Evolutionary conservation across 23 red algal genomes (phyloP).

Genomic region (Gracilaria gracilis): DNA sequence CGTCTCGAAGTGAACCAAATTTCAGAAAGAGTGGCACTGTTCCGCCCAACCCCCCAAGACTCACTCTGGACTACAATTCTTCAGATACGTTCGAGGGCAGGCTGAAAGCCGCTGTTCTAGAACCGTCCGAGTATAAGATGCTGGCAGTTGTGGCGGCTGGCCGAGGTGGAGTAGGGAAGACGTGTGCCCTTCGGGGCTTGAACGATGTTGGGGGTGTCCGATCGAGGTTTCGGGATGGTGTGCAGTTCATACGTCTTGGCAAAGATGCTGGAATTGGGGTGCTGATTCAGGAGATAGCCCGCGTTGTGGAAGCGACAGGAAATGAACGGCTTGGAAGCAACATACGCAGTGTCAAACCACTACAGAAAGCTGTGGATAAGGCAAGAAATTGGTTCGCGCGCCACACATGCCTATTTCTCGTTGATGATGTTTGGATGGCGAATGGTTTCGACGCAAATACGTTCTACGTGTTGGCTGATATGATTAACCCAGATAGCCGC

Average conservation of each 20-base stretch:
- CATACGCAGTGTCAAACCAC: background rate
- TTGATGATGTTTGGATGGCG: background rate
- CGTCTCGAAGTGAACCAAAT: no score
- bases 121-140: no score
- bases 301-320: background rate
- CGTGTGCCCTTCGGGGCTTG: background rate
- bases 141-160: background rate
- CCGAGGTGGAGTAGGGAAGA: background rate
- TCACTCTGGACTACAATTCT: background rate
- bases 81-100: background rate
- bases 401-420: constrained; percentile 10
- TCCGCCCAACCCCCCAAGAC: background rate
- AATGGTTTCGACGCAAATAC: background rate
- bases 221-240: background rate
- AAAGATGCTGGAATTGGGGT: background rate
- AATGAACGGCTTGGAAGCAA: background rate
- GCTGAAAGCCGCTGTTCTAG: background rate
- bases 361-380: background rate
- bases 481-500: background rate
- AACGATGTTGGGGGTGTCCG: background rate
- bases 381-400: background rate
- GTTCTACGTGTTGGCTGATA: background rate
- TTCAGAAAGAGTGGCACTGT: background rate
- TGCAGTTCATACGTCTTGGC: background rate
- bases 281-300: background rate